These are phyloP conservation scores for Sporothrix mexicana DNA, from an alignment of 2,329 filamentous ascomycete species.

Conservation along the genomic window DNA sequence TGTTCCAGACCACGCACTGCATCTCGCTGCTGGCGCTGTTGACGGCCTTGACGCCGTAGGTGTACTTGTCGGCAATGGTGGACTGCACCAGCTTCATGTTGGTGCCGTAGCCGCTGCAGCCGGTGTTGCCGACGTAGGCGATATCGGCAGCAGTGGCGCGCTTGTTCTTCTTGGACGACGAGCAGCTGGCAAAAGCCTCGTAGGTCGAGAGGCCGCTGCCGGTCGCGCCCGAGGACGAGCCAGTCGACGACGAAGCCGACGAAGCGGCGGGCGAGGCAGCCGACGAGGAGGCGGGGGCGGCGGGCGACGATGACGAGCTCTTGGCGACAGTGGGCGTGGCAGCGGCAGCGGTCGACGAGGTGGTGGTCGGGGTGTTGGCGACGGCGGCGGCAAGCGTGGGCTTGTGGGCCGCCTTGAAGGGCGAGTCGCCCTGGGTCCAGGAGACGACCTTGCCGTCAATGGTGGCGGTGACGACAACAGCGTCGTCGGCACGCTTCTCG, in stretches of 20 bases:
- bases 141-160: constrained; percentile 56
- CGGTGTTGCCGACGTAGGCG: constrained; percentile 56
- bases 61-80: constrained; percentile 49
- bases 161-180: constrained; percentile 46
- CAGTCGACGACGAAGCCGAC: constrained; percentile 4
- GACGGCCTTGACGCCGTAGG: constrained; percentile 53
- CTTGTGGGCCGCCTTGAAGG: constrained; percentile 43
- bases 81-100: constrained; percentile 56
- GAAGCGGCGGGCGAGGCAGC: constrained; percentile 12
- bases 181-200: constrained; percentile 47
- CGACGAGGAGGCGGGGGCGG: not conserved
- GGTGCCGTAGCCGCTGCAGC: constrained; percentile 54
- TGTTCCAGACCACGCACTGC: constrained; percentile 57
- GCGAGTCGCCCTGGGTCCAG: constrained; percentile 41
- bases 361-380: constrained; percentile 18
- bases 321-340: constrained; percentile 36
- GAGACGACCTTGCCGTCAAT: constrained; percentile 42
- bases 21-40: constrained; percentile 43
- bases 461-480: constrained; percentile 39
- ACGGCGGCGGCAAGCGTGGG: constrained; percentile 33
- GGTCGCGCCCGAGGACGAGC: constrained; percentile 65
- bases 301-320: constrained; percentile 15
- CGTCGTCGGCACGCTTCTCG: constrained; percentile 38
- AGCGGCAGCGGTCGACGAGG: constrained; percentile 28
- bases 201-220: constrained; percentile 46